These are phyloP conservation scores for Tolypocladium tropicale DNA, from an alignment of 2,329 filamentous ascomycete species.

Conservation along the genomic window DNA sequence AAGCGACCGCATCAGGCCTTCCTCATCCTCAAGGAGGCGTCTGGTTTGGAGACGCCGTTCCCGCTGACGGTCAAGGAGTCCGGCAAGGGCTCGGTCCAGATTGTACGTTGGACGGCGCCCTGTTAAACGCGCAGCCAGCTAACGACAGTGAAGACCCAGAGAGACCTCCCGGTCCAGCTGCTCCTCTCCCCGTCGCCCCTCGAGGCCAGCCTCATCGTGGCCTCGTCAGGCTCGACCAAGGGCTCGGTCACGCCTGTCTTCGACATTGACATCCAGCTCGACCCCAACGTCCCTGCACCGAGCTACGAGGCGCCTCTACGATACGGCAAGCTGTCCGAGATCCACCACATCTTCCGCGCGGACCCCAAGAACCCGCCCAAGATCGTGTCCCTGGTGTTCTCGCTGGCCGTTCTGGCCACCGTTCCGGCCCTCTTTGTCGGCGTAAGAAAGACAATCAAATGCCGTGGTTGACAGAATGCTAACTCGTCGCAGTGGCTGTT, in stretches of 20 bases:
- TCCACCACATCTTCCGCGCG: conserved; percentile 79
- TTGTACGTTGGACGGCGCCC: conserved; percentile 48
- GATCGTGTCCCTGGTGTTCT: conserved; percentile 70
- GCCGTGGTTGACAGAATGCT: conserved; percentile 5
- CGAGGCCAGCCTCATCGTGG: conserved; percentile 73
- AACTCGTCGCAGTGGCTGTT: conserved; percentile 54
- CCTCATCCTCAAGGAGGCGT: conserved; percentile 67
- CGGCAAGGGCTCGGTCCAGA: conserved; percentile 74
- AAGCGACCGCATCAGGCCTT: conserved; percentile 94
- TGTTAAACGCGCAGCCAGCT: conserved; percentile 9
- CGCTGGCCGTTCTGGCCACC: conserved; percentile 59
- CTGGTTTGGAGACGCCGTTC: conserved; percentile 79
- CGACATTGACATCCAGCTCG: conserved; percentile 55
- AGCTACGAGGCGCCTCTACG: conserved; percentile 59
- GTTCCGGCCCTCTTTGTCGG: conserved; percentile 62
- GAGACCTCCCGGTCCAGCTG: conserved; percentile 80
- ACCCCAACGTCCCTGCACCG: conserved; percentile 49
- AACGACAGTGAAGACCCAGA: conserved; percentile 55
- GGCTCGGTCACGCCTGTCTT: conserved; percentile 64
- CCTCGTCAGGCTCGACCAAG: conserved; percentile 68
- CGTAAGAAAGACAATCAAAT: conserved; percentile 30
- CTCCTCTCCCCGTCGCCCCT: conserved; percentile 58
- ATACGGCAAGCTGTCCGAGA: conserved; percentile 76
- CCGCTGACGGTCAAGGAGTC: conserved; percentile 75
- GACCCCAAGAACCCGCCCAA: conserved; percentile 74